phyloP scores from a whole-genome alignment of 257 asterid species.

The Scutellaria galericulata region DNA sequence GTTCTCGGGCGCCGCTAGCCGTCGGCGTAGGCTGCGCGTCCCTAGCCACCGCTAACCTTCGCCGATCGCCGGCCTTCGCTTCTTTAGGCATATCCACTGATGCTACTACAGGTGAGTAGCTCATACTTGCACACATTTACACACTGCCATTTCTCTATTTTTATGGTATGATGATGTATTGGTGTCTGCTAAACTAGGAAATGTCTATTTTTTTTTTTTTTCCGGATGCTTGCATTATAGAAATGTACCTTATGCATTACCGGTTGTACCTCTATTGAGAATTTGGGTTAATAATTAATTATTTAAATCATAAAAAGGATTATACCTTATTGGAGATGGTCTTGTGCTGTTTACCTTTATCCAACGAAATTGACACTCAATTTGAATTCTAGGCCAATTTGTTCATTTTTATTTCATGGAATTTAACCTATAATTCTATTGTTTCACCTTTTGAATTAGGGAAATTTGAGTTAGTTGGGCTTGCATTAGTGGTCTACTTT shows the following conservation, averaged over 20 bases:
- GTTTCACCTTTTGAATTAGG: slow-evolving; percentile 12
- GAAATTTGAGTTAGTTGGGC: neutral
- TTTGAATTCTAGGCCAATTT: neutral
- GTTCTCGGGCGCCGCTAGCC: slow-evolving; percentile 56
- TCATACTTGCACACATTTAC: neutral
- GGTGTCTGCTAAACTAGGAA: neutral
- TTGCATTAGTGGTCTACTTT: neutral
- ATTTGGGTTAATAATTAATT: neutral
- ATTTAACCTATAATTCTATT: neutral
- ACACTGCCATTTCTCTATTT: neutral
- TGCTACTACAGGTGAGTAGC: slow-evolving; percentile 47
- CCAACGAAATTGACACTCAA: neutral
- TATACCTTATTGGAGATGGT: too few species aligned
- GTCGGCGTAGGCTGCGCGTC: slow-evolving; percentile 63
- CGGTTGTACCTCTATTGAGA: neutral
- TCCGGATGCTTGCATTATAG: slow-evolving; percentile 21
- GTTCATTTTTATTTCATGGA: neutral
- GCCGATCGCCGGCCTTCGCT: slow-evolving; percentile 70
- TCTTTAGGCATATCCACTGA: slow-evolving; percentile 60
- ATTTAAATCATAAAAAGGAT: too few species aligned
- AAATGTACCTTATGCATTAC: slow-evolving; percentile 26
- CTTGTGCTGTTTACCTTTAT: too few species aligned
- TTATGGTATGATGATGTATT: neutral
- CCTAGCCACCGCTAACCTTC: slow-evolving; percentile 55
- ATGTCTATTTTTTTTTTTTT: neutral